Percentiles rank a stretch among this genome's conserved stretches.
Conservation (phyloP, 768 basidiomycete species). For the Asterophora parasitica region DNA sequence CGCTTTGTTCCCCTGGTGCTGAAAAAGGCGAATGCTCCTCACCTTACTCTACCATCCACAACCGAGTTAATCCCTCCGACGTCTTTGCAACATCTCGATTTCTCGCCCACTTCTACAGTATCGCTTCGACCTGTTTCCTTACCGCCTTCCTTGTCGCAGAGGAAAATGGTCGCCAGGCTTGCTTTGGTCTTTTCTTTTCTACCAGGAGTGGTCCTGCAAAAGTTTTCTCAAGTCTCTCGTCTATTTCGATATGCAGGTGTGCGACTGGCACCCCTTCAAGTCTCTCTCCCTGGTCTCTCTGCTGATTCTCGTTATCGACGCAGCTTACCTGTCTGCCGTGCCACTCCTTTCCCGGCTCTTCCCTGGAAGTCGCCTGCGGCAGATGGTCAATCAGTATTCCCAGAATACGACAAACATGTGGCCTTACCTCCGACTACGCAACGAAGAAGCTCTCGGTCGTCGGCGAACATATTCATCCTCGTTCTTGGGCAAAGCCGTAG, state of each 20-base stretch:
- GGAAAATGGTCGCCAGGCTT: conserved; percentile 49
- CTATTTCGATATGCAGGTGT: conserved; percentile 62
- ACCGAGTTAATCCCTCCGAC: neutral
- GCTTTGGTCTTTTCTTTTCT: conserved; percentile 52
- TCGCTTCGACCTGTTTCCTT: conserved; percentile 40
- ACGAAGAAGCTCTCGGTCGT: conserved; percentile 35
- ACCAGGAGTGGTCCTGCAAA: conserved; percentile 35
- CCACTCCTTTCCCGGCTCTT: conserved; percentile 43
- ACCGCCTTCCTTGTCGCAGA: conserved; percentile 55
- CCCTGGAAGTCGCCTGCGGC: conserved; percentile 43
- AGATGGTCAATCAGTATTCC: conserved; percentile 33
- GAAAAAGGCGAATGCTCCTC: neutral
- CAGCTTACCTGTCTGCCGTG: conserved; percentile 62
- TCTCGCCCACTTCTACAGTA: conserved; percentile 19
- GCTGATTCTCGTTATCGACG: conserved; percentile 1
- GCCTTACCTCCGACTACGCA: conserved; percentile 62
- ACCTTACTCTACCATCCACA: neutral
- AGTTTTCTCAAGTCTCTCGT: conserved; percentile 51
- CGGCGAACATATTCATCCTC: conserved; percentile 38
- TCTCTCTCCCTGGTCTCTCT: conserved; percentile 7
- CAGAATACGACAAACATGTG: conserved; percentile 57
- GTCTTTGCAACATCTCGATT: conserved; percentile 28
- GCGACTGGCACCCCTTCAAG: conserved; percentile 10
- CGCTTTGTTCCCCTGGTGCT: conserved; percentile 29
- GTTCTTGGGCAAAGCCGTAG: conserved; percentile 42